Evolutionary conservation across 2,329 filamentous ascomycete genomes (phyloP), one percentile per base, ranked within the genome.

Genomic region (Zymoseptoria brevis): DNA sequence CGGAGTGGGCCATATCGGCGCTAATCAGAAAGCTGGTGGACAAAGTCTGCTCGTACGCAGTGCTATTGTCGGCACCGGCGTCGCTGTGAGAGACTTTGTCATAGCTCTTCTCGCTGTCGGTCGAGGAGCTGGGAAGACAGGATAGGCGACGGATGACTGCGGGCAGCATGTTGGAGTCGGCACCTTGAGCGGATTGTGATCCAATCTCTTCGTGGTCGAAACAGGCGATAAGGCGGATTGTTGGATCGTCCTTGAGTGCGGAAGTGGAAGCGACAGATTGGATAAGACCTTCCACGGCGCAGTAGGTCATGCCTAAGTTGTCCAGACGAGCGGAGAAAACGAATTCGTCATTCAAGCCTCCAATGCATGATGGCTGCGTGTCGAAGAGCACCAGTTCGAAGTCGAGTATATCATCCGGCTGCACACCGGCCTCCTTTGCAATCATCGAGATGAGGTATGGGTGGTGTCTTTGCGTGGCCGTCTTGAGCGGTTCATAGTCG

Each of bases 171-270:
- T 96, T 96, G 4, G 90, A 96, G 76, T 95, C 86, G 19, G 94
- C 94, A 62, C 94, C 94, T 71, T 99, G 94, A 4, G 93, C 92
- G 2, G 91, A 96, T 59, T 84, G 86, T 62, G 90, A 96, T 57
- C 94, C 94, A 70, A 99, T 94, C 73, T 99, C 94, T 75, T 99
- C 94, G 76, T 99, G 92, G 73, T 99, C 94, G 74, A 99, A 99
- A 75, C 93, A 89, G 41, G 91, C 88, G 66, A 95, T 87, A n/a
- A 99, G 80, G 52, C 94, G 90, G 70, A 97, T 96, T 19, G 84
- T 87, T 3, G 83, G 79, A 70, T 96, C 93, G 21, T 87, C 76
- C 50, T 90, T 84, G 26, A 97, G 82, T 5, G 87, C 82, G 3
- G 80, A 76, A 11, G 83, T 73, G 2, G 83, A 80, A 19, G 80